Conservation (phyloP, 2,329 filamentous ascomycete species). For the Scytalidium lignicola region DNA sequence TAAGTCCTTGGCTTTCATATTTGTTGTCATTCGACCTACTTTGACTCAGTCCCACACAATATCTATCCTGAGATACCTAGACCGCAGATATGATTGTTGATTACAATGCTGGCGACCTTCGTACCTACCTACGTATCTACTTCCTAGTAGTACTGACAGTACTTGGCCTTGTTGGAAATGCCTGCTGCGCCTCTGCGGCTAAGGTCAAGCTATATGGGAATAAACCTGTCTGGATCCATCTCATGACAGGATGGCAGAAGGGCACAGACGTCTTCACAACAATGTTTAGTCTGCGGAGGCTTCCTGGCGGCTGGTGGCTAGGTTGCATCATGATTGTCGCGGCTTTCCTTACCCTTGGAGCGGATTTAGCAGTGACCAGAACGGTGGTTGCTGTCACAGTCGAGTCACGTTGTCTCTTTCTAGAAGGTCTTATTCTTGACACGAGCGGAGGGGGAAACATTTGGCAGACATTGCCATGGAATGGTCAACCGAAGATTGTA, state of each 20-base stretch:
- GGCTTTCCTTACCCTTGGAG: constrained; percentile 2
- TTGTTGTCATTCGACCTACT: too few relatives aligned
- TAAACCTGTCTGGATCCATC: constrained; percentile 1
- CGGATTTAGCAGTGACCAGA: constrained; percentile 4
- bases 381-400: too few relatives aligned
- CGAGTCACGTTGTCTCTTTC: too few relatives aligned
- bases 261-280: not conserved
- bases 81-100: too few relatives aligned
- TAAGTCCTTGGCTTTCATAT: too few relatives aligned
- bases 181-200: constrained; percentile 2
- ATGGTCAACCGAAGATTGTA: constrained; percentile 2
- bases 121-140: too few relatives aligned
- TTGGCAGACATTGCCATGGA: not conserved
- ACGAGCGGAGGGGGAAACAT: too few relatives aligned
- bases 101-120: too few relatives aligned
- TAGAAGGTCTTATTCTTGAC: too few relatives aligned
- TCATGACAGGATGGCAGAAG: constrained; percentile 5
- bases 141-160: constrained; percentile 1
- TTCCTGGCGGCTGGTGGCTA: constrained; percentile 4
- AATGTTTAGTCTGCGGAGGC: constrained; percentile 2
- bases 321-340: constrained; percentile 5
- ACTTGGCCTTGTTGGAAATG: constrained; percentile 3
- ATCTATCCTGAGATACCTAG: too few relatives aligned
- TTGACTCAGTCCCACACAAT: too few relatives aligned
- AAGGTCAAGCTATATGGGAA: constrained; percentile 2